Base-by-base conservation (phyloP, 495 filamentous ascomycete species). In the Penicillium alfredii region DNA sequence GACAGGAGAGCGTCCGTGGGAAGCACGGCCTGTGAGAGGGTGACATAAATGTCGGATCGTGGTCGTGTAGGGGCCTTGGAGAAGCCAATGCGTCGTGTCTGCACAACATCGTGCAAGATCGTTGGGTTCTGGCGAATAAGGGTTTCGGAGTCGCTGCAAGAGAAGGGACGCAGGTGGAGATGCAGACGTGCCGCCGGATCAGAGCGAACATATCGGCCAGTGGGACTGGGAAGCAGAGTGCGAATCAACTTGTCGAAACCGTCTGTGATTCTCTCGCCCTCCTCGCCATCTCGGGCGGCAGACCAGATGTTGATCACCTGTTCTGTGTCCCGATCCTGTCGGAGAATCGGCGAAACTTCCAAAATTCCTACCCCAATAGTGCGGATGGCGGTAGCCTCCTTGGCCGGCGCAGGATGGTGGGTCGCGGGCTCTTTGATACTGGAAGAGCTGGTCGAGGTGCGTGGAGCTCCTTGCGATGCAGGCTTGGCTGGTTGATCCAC, bases 21-120 rank as follows among this genome's bases (percentile, higher is more conserved):
- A 3, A 99, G 61, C 9, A 75, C 69, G 0, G 87, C 81, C 45
- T 86, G 80, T 23, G 76, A 74, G 33, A 99, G 57, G 0, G 86
- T 94, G 14, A 99, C 56, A 55, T 97, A 99, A 30, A 99, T 96
- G 53, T 99, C 92, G 8, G 86, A 94, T 44, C 92, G 67, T 6
- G 86, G 73, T 49, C 84, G 85, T 0, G 83, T 86, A 1, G 92
- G 92, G 6, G 88, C 89, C 12, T 88, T 88, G 2, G 92, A 82
- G 61, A 99, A 99, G n/a, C 88, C 90, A 49, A 95, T 88, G 56
- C 90, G 88, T 44, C 72, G 76, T 4, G 88, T 90, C 46, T 80
- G 81, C 41, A 72, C 72, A 38, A 96, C 75, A 26, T 80, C 78
- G 35, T 93, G 85, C 22, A 97, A 76, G 4, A 93, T 64, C 0